Conservation (phyloP, 2,329 filamentous ascomycete species). For the Microdochium nivale region DNA sequence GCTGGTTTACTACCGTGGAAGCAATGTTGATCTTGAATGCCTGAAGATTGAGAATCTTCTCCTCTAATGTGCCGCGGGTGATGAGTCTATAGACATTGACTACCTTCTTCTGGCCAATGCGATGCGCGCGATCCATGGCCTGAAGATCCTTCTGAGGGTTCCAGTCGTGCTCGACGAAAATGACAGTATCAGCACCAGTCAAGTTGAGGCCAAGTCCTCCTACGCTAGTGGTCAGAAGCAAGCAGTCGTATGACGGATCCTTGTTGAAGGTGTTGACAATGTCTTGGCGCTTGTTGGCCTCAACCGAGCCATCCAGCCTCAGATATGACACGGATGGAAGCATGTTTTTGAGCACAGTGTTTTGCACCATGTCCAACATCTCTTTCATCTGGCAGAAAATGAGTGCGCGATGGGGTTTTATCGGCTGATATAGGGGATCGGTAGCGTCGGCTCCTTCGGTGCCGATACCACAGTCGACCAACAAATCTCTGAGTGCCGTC, state of each 20-base stretch:
- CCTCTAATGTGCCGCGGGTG: conserved; percentile 89
- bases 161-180: conserved; percentile 99
- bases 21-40: conserved; percentile 99
- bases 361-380: conserved; percentile 98
- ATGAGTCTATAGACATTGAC: conserved; percentile 98
- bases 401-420: conserved; percentile 90
- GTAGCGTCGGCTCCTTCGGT: conserved; percentile 55
- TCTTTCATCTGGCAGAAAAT: conserved; percentile 99
- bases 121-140: conserved; percentile 96
- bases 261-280: conserved; percentile 99
- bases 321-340: conserved; percentile 90
- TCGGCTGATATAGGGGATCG: conserved; percentile 63
- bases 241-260: conserved; percentile 90
- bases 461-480: conserved; percentile 98
- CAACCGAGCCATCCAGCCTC: conserved; percentile 87
- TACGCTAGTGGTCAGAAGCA: conserved; percentile 89
- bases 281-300: conserved; percentile 87
- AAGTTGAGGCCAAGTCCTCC: conserved; percentile 91
- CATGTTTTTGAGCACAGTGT: conserved; percentile 80
- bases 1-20: conserved; percentile 96
- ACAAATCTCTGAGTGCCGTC: conserved; percentile 75
- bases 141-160: conserved; percentile 98
- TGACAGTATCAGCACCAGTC: conserved; percentile 95
- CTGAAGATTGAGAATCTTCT: conserved; percentile 97
- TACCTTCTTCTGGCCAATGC: conserved; percentile 99